phyloP scores from a whole-genome alignment of 108 stramenopile genomes.

The Ochromonas danica region DNA sequence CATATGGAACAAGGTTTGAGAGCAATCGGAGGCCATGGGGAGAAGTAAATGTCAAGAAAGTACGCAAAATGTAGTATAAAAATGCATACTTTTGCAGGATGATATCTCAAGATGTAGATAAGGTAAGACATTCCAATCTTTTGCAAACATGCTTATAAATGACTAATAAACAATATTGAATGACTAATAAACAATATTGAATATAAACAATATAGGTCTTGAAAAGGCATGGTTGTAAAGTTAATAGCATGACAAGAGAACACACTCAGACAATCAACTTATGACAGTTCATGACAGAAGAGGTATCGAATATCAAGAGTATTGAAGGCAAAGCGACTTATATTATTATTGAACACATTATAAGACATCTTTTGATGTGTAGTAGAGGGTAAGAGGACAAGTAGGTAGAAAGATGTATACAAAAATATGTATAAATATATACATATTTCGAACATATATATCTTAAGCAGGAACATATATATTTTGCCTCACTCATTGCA shows the following conservation, averaged over 20 bases:
- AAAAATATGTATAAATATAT: constrained; percentile 11
- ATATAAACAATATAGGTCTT: background rate
- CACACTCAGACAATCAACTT: constrained; percentile 15
- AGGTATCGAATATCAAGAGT: constrained; percentile 16
- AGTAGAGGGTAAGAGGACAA: constrained; percentile 1
- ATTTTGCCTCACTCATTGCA: too few relatives aligned
- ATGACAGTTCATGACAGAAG: constrained; percentile 1
- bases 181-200: constrained; percentile 6
- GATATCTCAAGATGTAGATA: background rate
- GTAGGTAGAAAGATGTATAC: constrained; percentile 2
- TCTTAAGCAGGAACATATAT: background rate
- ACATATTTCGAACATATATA: constrained; percentile 2
- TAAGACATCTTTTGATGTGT: constrained; percentile 17
- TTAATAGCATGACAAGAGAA: constrained; percentile 17
- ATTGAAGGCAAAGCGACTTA: constrained; percentile 6
- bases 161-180: too few relatives aligned
- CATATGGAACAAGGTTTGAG: background rate
- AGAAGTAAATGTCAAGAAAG: background rate
- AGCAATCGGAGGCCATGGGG: background rate
- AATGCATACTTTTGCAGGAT: background rate
- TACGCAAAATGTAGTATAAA: background rate
- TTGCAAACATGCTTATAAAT: constrained; percentile 1
- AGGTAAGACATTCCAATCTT: background rate
- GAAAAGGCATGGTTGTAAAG: constrained; percentile 15
- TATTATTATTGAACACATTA: constrained; percentile 2